Base-by-base conservation (phyloP, 768 basidiomycete species). In the Lactarius quietus region DNA sequence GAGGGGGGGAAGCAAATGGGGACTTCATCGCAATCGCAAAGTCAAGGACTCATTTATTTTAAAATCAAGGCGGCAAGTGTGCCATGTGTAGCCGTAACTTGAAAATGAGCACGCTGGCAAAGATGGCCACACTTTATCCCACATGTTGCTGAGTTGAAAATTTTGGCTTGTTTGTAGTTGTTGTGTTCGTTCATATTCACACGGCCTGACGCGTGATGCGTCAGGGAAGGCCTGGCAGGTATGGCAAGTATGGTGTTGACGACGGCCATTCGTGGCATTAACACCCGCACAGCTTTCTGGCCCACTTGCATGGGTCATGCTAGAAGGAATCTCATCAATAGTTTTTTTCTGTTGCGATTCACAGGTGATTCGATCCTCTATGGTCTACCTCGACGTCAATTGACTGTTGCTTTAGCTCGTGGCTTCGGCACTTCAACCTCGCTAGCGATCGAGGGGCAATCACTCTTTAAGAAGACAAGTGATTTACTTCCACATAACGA, bases 321-420 rank as follows among this genome's bases (percentile, higher is more conserved):
- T 41, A 33, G 23, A 26, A 28, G 45, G 31, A 36, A 6, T n/a
- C 60, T 58, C 23, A 29, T 28, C 7, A 23, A 26, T 9, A 29
- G 26, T 20, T 28, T 7, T 7, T 39, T 17, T 18, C 61, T 3
- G 23, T 38, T 48, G 23, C 48, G 35, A 54, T 53, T 15, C 31
- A 53, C 53, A 26, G 60, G 61, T 66, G 48, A 59, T 26, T 15
- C n/a, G 4, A n/a, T n/a, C 12, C n/a, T 20, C 6, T 26, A 18
- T 18, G n/a, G 8, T 38, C 18, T 43, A 8, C 38, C 12, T 28
- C 18, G 29, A 45, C 31, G 45, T 3, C 6, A 9, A 45, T 53
- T 59, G 57, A 62, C 51, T 39, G 20, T 41, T n/a, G 10, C 23
- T 58, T 45, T 29, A 66, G 65, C 33, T 35, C n/a, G 7, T 45